Conservation (phyloP, 2,329 filamentous ascomycete species). For the Sordariomycetes sp. region DNA sequence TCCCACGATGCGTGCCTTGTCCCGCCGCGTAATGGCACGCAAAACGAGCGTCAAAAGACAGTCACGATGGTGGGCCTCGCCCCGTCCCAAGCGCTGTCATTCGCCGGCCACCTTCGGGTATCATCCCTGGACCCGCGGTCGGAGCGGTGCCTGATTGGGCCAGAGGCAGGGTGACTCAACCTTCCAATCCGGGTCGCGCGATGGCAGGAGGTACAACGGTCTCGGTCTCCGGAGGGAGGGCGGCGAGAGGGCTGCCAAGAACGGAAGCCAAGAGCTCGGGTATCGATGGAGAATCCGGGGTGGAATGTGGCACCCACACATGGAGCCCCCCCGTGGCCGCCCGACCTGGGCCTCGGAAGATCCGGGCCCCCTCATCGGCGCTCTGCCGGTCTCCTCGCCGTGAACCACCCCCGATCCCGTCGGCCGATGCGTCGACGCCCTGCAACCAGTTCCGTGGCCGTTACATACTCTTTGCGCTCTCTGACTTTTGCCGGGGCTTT, state of each 20-base stretch:
- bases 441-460: not conserved
- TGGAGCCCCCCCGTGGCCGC: not conserved
- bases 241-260: not conserved
- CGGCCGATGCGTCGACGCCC: not conserved
- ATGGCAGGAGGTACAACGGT: not conserved
- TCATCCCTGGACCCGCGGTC: not conserved
- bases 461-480: not conserved
- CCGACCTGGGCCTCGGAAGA: not conserved
- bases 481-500: not conserved
- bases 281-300: not conserved
- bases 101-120: not conserved
- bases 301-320: not conserved
- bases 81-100: no score
- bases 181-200: not conserved
- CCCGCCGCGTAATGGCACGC: no score
- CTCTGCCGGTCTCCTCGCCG: not conserved
- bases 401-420: not conserved
- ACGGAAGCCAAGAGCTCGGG: not conserved
- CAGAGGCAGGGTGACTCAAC: not conserved
- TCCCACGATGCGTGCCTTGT: no score
- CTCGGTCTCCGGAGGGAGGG: no score
- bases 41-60: no score
- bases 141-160: not conserved
- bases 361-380: not conserved
- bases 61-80: not conserved